Conservation (phyloP, 148 eudicot species). For the Simmondsia chinensis region DNA sequence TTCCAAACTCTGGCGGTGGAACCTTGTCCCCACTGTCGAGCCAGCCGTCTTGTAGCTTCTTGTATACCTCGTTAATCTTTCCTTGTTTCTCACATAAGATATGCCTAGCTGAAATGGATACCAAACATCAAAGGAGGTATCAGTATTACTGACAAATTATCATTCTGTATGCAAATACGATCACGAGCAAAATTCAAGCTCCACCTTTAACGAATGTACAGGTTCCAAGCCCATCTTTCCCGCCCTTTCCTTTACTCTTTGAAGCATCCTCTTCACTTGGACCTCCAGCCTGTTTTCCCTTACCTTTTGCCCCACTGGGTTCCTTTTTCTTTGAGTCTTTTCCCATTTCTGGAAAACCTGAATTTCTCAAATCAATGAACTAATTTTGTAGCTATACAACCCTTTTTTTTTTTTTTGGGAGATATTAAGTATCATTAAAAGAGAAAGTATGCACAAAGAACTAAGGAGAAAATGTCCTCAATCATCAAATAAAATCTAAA, state of each 20-base stretch:
- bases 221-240: conserved; percentile 89
- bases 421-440: no score
- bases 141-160: no score
- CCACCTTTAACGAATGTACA: conserved; percentile 95
- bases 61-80: conserved; percentile 94
- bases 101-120: conserved; percentile 65
- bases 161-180: no score
- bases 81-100: conserved; percentile 95
- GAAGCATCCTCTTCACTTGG: conserved; percentile 67
- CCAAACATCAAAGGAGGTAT: conserved; percentile 1
- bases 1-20: conserved; percentile 98
- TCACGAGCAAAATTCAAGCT: no score
- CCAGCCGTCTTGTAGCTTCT: conserved; percentile 94
- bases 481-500: no score
- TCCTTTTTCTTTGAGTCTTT: conserved; percentile 66
- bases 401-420: no score
- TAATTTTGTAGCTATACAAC: no score
- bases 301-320: conserved; percentile 76
- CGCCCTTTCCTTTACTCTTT: conserved; percentile 77
- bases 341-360: conserved; percentile 37
- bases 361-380: no score
- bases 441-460: no score
- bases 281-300: conserved; percentile 75
- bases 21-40: conserved; percentile 87
- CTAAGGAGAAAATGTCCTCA: no score